Conservation (phyloP, 148 eudicot species). For the Amaranthus cruentus region DNA sequence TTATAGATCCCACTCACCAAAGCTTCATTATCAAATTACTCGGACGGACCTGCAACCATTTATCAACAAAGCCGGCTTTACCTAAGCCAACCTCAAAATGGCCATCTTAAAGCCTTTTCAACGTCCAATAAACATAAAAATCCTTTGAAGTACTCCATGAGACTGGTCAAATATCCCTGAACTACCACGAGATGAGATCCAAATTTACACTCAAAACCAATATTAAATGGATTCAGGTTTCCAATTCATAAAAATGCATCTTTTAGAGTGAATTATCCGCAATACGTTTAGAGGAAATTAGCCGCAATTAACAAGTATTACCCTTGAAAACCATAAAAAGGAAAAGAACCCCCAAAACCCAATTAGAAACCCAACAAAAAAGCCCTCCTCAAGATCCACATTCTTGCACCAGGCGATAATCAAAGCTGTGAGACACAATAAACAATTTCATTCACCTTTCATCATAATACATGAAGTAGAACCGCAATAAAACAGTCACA, state of each 20-base stretch:
- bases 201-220: constrained; percentile 7
- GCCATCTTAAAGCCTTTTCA: constrained; percentile 4
- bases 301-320: constrained; percentile 11
- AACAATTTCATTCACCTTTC: constrained; percentile 40
- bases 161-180: constrained; percentile 11
- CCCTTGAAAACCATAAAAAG: constrained; percentile 34
- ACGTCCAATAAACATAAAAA: constrained; percentile 4
- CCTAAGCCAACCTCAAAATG: not conserved
- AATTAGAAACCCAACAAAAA: constrained; percentile 35
- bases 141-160: constrained; percentile 9
- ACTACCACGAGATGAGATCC: constrained; percentile 16
- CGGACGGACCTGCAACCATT: not conserved
- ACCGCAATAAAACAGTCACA: constrained; percentile 11
- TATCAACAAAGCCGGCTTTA: constrained; percentile 1
- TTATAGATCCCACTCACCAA: not conserved
- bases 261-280: constrained; percentile 2
- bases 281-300: constrained; percentile 1
- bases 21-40: constrained; percentile 1
- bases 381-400: constrained; percentile 75
- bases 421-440: constrained; percentile 77
- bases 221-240: not conserved
- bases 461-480: constrained; percentile 21
- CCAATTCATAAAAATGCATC: constrained; percentile 16
- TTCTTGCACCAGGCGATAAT: constrained; percentile 76
- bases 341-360: constrained; percentile 37